Base-by-base conservation (phyloP, 176 grass and related monocot genomes). In the Paspalum notatum region DNA sequence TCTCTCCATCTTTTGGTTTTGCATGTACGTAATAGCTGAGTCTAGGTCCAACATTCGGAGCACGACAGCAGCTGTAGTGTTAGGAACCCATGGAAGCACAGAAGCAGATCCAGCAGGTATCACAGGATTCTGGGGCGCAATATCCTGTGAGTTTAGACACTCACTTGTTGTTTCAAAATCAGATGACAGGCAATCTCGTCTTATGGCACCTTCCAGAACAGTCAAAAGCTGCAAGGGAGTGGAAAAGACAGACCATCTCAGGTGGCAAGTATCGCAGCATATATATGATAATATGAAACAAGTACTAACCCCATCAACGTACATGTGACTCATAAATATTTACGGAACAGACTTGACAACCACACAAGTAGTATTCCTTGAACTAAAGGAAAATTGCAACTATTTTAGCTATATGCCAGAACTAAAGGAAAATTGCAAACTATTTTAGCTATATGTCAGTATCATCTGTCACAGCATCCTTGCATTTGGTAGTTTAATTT, bases 71-170 rank as follows among this genome's bases (percentile, higher is more conserved):
- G 90, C 82, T 5, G 68, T 70, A 71, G 96, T 99, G 68, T 86
- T 80, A 81, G 96, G 92, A 86, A 99, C 86, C 88, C 92, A 99
- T 82, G 96, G 96, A 84, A 99, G 84, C 68, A 93, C 92, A 85
- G 90, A 53, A 85, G 85, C 85, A 74, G 83, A 89, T 89, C 86
- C 95, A 26, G 76, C 76, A 7, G 37, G 13, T 50, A 26, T 22
- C 47, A 80, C 12, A 65, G 46, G 10, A 88, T 87, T 88, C 51
- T 86, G 83, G 38, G 83, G 64, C 53, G 76, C 54, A 75, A 49
- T 62, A 75, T 72, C 77, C 69, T 76, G 41, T 58, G 80, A 83
- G 58, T 90, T 85, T 40, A 99, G 90, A 55, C 87, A 86, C 70
- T 95, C 92, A 15, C 76, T 67, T 68, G 96, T 91, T 46, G 90